Percentiles rank a stretch among this genome's conserved stretches.
Conservation (phyloP, 2,329 filamentous ascomycete genomes). For the Fusarium tjaetaba region DNA sequence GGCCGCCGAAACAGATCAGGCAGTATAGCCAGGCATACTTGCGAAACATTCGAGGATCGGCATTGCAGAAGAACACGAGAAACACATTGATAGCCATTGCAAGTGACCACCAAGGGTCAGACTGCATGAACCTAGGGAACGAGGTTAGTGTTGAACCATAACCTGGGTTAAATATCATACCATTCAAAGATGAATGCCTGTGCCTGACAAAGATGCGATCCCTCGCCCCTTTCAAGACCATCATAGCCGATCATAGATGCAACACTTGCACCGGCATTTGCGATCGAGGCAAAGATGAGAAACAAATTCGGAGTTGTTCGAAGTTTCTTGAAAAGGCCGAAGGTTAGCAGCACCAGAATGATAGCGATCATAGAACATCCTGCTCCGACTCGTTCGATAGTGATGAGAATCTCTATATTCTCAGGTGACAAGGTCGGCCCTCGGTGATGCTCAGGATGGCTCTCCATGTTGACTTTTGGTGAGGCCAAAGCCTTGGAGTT, state of each 20-base stretch:
- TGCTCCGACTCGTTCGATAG: conserved; percentile 63
- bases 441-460: conserved; percentile 1
- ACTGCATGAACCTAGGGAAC: conserved; percentile 76
- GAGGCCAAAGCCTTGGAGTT: neutral
- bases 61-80: conserved; percentile 69
- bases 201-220: conserved; percentile 68
- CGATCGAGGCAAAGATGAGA: conserved; percentile 50
- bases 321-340: conserved; percentile 59
- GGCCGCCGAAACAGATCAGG: conserved; percentile 74
- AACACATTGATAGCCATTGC: conserved; percentile 87
- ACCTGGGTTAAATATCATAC: conserved; percentile 48
- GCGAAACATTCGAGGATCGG: conserved; percentile 70
- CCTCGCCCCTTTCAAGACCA: conserved; percentile 64
- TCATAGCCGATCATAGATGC: conserved; percentile 78
- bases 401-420: conserved; percentile 57
- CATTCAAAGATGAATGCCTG: conserved; percentile 73
- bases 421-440: conserved; percentile 44
- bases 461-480: conserved; percentile 24
- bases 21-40: conserved; percentile 77
- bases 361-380: conserved; percentile 64
- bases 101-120: conserved; percentile 79
- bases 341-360: conserved; percentile 60
- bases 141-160: neutral
- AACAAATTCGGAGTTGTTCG: conserved; percentile 67
- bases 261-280: conserved; percentile 62